Base-by-base conservation (phyloP, 305 asterid genomes). In the Fraxinus baroniana region DNA sequence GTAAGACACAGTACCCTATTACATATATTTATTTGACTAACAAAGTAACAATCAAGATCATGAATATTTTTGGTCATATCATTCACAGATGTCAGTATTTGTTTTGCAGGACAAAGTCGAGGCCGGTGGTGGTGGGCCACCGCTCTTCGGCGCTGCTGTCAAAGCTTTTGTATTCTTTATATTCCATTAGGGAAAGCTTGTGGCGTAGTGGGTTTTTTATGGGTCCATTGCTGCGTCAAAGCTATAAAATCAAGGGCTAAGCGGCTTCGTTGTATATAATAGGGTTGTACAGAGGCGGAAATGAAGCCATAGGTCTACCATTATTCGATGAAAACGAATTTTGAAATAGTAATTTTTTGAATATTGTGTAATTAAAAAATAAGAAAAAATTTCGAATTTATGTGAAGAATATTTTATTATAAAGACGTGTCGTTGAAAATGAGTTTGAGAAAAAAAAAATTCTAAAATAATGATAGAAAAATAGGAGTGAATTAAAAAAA, bases 71-170 rank as follows among this genome's bases (percentile, higher is more conserved):
- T 70, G 41, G 39, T 15, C 76, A 5, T 13, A 30, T 30, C 35
- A 70, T 28, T 15, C 76, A 70, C 76, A 28, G 76, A 70, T 70
- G 76, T 70, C 76, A 70, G 10, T 32, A 15, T 2, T 70, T 70
- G 10, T 13, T 32, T 4, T 4, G 41, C 12, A 13, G 39, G 39
- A 32, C 76, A 32, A 13, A 28, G 76, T 30, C 12, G 22, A 30
- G 76, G 76, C 76, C 76, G 76, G 76, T 70, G 76, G 76, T 70
- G 76, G 76, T 28, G 76, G 76, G 76, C 76, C 76, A 30, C 76
- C 75, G 20, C 39, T 70, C 76, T 30, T 24, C 76, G 76, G 76
- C 76, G 41, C 76, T 70, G 76, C 76, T 70, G 20, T 70, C 22
- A 70, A 32, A 13, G 41, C 76, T 70, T 64, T 32, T 70, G 41